Evolutionary conservation across 2,329 filamentous ascomycete genomes (phyloP).

Genomic region (Aureobasidium mangrovei): DNA sequence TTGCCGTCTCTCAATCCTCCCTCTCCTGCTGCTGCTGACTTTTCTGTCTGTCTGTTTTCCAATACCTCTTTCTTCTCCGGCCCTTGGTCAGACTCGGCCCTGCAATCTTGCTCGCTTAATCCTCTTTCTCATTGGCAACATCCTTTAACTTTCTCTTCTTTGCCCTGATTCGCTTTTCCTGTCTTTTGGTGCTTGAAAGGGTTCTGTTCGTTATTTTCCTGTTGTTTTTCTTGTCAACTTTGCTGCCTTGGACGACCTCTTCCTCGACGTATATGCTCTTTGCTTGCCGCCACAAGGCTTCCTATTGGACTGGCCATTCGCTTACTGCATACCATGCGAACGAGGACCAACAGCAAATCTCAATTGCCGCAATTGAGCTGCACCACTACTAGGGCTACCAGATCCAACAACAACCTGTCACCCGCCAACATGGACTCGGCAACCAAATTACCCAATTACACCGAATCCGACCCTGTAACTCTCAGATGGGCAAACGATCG

Average conservation of each 20-base stretch:
- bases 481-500: constrained; percentile 2
- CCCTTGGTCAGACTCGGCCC: background rate
- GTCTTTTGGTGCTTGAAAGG: background rate
- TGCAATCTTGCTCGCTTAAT: constrained; percentile 9
- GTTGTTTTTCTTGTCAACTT: background rate
- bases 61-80: background rate
- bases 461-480: constrained; percentile 1
- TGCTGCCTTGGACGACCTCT: background rate
- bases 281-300: constrained; percentile 2
- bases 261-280: background rate
- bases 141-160: background rate
- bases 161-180: background rate
- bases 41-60: background rate
- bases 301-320: background rate
- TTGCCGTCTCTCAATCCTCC: background rate
- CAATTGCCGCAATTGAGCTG: background rate
- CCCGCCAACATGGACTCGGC: background rate
- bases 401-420: constrained; percentile 1
- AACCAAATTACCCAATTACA: background rate
- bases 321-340: constrained; percentile 2
- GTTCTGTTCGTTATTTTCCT: background rate
- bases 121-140: constrained; percentile 8
- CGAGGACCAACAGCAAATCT: constrained; percentile 7
- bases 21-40: background rate
- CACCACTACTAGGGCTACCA: background rate